Evolutionary conservation across 1,139 yeast species (phyloP), one percentile per base, ranked within the genome.

Genomic region (Keqinozyma sinolaborantium): DNA sequence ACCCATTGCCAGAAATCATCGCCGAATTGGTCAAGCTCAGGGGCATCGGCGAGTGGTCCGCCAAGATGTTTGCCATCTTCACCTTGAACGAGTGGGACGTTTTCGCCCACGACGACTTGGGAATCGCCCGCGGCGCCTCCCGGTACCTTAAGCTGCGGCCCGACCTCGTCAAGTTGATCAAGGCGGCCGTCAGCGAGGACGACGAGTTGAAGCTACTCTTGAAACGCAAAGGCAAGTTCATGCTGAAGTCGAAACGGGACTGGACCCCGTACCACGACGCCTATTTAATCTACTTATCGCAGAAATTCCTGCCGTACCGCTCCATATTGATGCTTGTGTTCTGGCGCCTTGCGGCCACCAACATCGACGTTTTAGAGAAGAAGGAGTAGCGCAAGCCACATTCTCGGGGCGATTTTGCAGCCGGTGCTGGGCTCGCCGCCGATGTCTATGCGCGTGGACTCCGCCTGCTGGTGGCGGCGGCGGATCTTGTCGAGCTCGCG

Each of bases 11-110:
- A n/a, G 82, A 70, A 20, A 64, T 85, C 3, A 62, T 75, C 2
- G 73, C 70, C 14, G 76, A 70, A 35, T 56, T 87, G 33, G 77
- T 78, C 1, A 47, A 48, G 24, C 61, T 87, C 34, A 84, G 86
- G 49, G 97, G 97, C 0, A 74, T 88, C 21, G 97, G 97, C 0
- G 74, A 78, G 1, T 88, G 97, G 97, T 79, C 90, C 7, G 94
- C 95, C 0, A 84, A 83, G 36, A 88, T 88, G 96, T 88, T 87
- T 58, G 60, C 83, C 12, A 53, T 82, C 14, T 86, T 87, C 50
- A 83, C 84, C 0, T 58, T 88, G 29, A 70, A 70, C 20, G 70
- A 84, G 37, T 51, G 74, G 51, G 81, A 88, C 50, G 76, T 85
- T 0, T 85, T 86, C 54, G 83, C 94, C 2, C 65, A 76, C 10